Evolutionary conservation across 2,329 filamentous ascomycete genomes (phyloP).

Genomic region (Zelopaecilomyces penicillatus): DNA sequence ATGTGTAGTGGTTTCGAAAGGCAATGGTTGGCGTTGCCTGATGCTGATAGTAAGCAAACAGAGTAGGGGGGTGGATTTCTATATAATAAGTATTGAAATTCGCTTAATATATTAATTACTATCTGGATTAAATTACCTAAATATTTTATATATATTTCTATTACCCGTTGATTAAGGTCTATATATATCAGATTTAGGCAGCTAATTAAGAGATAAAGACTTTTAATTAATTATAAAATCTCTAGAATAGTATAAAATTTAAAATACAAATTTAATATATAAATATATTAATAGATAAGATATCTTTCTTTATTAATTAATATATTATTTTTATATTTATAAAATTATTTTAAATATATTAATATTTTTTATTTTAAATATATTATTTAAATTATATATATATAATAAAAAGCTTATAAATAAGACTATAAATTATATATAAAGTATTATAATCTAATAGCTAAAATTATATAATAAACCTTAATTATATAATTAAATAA

Average conservation of each 20-base stretch:
- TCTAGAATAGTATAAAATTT: not conserved
- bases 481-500: constrained; percentile 1
- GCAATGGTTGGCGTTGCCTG: too few species aligned
- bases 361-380: constrained; percentile 1
- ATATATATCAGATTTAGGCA: too few species aligned
- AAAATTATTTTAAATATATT: not conserved
- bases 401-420: too few species aligned
- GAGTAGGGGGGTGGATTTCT: too few species aligned
- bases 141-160: not conserved
- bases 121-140: constrained; percentile 1
- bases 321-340: not conserved
- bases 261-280: not conserved
- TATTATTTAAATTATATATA: constrained; percentile 1
- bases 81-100: not conserved
- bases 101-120: not conserved
- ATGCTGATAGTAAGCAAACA: too few species aligned
- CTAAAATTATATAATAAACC: too few species aligned
- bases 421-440: constrained; percentile 1
- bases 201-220: too few species aligned
- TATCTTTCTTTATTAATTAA: not conserved
- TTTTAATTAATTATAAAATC: constrained; percentile 2
- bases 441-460: too few species aligned
- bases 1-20: not conserved
- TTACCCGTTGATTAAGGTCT: constrained; percentile 1
- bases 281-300: not conserved